Percentiles rank a stretch among this genome's conserved stretches.
Evolutionary conservation across 2,329 filamentous ascomycete species (phyloP).

Genomic region (Nigrospora osmanthi): DNA sequence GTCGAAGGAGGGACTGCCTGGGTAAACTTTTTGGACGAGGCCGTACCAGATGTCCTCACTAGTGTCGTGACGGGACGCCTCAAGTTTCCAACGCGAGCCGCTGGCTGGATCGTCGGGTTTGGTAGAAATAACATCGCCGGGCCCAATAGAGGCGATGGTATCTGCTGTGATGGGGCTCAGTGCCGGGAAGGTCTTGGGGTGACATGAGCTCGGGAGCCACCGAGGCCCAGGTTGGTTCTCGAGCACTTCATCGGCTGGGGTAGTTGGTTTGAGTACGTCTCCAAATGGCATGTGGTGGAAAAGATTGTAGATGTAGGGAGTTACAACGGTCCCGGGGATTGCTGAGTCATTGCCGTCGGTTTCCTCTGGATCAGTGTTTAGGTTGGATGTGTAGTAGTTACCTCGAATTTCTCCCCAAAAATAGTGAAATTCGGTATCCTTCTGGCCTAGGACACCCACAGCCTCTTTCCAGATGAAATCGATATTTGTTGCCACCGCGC

Average conservation of each 20-base stretch:
- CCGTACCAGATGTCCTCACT: constrained; percentile 59
- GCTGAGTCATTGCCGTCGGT: not conserved
- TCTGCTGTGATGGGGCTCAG: too few species aligned
- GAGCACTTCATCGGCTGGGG: constrained; percentile 6
- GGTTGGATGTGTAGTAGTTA: constrained; percentile 21
- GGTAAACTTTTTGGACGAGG: constrained; percentile 52
- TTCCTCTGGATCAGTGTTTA: constrained; percentile 8
- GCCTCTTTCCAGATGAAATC: constrained; percentile 61
- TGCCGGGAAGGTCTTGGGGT: too few species aligned
- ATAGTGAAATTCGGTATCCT: constrained; percentile 28
- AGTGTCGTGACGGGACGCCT: constrained; percentile 30
- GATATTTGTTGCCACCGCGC: constrained; percentile 49
- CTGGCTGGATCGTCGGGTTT: constrained; percentile 34
- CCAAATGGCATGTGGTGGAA: constrained; percentile 59
- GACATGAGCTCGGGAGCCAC: too few species aligned
- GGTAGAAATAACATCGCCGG: constrained; percentile 42
- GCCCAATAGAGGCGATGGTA: constrained; percentile 20
- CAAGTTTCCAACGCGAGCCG: constrained; percentile 48
- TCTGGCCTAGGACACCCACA: constrained; percentile 28
- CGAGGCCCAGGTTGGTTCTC: too few species aligned
- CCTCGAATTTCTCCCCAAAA: constrained; percentile 47
- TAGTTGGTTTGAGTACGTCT: constrained; percentile 33
- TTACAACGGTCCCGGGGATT: constrained; percentile 51
- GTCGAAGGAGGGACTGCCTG: constrained; percentile 38
- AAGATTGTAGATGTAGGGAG: constrained; percentile 56